Evolutionary conservation across 2,329 filamentous ascomycete genomes (phyloP).

Genomic region (Akanthomyces dipterigenus): DNA sequence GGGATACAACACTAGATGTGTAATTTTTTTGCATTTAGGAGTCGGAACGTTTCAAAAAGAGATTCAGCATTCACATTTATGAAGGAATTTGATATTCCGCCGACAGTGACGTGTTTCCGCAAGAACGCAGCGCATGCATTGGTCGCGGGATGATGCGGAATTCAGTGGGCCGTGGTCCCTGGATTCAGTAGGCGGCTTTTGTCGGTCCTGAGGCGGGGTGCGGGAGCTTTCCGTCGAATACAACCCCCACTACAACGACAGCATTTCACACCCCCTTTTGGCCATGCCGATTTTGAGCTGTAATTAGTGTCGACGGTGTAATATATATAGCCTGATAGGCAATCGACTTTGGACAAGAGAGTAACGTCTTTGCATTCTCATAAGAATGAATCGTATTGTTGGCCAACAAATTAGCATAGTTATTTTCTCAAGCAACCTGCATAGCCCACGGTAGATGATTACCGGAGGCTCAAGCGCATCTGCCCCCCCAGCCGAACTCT

Average conservation of each 20-base stretch:
- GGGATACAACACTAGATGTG: background rate
- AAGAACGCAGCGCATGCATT: background rate
- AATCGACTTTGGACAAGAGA: background rate
- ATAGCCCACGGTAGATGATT: no score
- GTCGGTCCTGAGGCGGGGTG: slow-evolving; percentile 6
- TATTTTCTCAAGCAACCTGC: no score
- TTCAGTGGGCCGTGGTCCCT: background rate
- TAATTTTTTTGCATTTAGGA: slow-evolving; percentile 5
- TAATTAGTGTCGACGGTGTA: background rate
- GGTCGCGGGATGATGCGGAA: slow-evolving; percentile 5
- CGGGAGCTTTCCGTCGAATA: slow-evolving; percentile 7
- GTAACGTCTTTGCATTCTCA: background rate
- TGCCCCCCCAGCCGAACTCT: no score
- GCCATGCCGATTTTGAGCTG: background rate
- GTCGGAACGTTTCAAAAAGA: slow-evolving; percentile 3
- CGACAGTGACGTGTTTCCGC: background rate
- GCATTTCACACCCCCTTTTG: background rate
- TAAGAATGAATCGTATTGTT: no score
- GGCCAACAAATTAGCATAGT: no score
- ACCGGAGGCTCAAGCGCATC: no score
- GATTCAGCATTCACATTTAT: background rate
- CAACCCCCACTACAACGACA: background rate
- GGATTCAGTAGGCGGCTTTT: slow-evolving; percentile 2
- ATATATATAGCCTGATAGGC: no score
- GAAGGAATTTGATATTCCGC: slow-evolving; percentile 1